Base-by-base conservation (phyloP, 176 grass and related monocot species). In the Juncus effusus region DNA sequence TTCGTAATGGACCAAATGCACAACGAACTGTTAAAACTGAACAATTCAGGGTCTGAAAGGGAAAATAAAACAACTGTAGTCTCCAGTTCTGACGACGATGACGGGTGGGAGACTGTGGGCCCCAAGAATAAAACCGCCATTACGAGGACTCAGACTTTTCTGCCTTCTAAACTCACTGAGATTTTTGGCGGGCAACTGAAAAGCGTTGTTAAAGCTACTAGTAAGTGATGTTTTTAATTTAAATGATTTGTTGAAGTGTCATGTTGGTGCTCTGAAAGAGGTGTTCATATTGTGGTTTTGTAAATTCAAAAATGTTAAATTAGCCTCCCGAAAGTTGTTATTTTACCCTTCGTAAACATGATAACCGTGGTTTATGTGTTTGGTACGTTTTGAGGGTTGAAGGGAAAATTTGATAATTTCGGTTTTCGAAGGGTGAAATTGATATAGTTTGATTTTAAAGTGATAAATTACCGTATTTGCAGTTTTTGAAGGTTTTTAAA, bases 91-190 rank as follows among this genome's bases (percentile, higher is more conserved):
- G 73, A 58, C 42, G 92, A 91, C 71, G 93, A 96, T 37, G 94
- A 99, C 73, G 88, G 82, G 65, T 99, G 94, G 94, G 94, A 99
- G 71, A 99, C 94, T 54, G 94, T 99, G 83, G 94, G 94, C 36
- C 79, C 54, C 19, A 99, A 99, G 72, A 99, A 99, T 65, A 99
- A 93, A 64, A 92, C 94, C 59, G 88, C 88, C 13, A 74, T 99
- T 59, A 80, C 82, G 68, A 92, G 94, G 77, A 93, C 85, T 63
- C 94, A 99, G 73, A 99, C 68, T 61, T 89, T 99, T 64, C 42
- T 84, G 39, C 88, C 88, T 58, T 99, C 94, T 3, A 82, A 84
- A 69, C 62, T 99, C 78, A 99, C 77, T 86, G 80, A 72, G 77
- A 99, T 99, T 77, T 99, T 99, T 82, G 94, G 94, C 38, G 94